Evolutionary conservation across 805 yeast species (phyloP).

Genomic region (Isabelozyma gotoi): DNA sequence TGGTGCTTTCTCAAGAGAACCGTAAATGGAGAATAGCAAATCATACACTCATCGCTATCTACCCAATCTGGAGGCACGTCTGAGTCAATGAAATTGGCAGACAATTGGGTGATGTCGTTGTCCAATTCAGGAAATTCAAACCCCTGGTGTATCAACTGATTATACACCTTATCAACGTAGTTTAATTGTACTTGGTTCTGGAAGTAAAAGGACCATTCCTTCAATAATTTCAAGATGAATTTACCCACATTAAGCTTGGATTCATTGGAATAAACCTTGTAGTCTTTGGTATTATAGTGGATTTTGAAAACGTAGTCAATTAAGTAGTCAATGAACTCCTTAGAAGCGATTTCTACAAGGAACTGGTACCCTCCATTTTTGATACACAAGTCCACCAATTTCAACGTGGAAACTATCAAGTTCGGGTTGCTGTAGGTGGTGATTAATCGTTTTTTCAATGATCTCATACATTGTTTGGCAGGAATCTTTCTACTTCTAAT

Average conservation of each 20-base stretch:
- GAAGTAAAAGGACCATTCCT: slow-evolving; percentile 77
- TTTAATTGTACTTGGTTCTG: slow-evolving; percentile 62
- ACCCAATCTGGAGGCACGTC: slow-evolving; percentile 97
- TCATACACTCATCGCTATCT: slow-evolving; percentile 94
- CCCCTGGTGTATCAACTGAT: slow-evolving; percentile 59
- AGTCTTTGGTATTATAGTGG: slow-evolving; percentile 33
- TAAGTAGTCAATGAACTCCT: slow-evolving; percentile 83
- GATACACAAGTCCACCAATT: slow-evolving; percentile 79
- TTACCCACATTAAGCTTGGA: slow-evolving; percentile 48
- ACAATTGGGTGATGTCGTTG: slow-evolving; percentile 27
- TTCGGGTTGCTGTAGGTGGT: slow-evolving; percentile 69
- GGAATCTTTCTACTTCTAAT: slow-evolving; percentile 79
- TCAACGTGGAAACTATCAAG: slow-evolving; percentile 70
- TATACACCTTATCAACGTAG: slow-evolving; percentile 64
- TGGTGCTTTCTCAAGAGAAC: slow-evolving; percentile 91
- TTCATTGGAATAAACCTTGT: slow-evolving; percentile 18
- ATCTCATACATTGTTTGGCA: slow-evolving; percentile 80
- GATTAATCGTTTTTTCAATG: slow-evolving; percentile 72
- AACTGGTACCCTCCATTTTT: slow-evolving; percentile 93
- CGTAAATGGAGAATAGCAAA: slow-evolving; percentile 77
- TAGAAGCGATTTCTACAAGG: slow-evolving; percentile 70
- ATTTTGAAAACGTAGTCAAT: slow-evolving; percentile 45
- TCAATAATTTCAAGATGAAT: slow-evolving; percentile 61
- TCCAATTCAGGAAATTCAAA: slow-evolving; percentile 60
- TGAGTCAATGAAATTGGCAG: slow-evolving; percentile 68